Evolutionary conservation across 306 rosid genomes (phyloP), one percentile per base, ranked within the genome.

Genomic region (Cicer judaicum): DNA sequence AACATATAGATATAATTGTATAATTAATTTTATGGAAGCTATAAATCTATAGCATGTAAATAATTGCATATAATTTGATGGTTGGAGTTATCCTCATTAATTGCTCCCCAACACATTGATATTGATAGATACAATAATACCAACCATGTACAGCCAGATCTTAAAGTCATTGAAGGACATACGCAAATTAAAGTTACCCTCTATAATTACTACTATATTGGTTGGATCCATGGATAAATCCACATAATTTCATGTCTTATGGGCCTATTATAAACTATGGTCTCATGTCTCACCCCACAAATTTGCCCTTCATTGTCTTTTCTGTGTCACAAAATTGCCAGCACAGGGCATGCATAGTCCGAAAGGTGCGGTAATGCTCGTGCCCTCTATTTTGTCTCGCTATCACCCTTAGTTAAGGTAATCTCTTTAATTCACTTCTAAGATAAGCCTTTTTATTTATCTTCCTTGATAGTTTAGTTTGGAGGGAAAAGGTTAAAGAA

Each of bases 271-370:
- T 66, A 18, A 68, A 72, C 73, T 19, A 44, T 66, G 73, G 39
- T 36, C 80, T 78, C 70, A 34, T 77, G 67, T 76, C 69, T 77
- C 78, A 6, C 64, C 76, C 80, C 59, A 67, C 73, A 68, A 44
- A 10, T 12, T 57, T 64, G 21, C 53, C 19, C 2, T 29, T 67
- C 1, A n/a, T 73, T 81, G 73, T 73, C 68, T 56, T 75, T 70
- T 81, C 34, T 64, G 50, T 53, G 68, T 52, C 61, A 41, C 89
- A 69, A 49, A 43, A 67, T 73, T 13, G 24, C 81, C 54, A 52
- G 53, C 81, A 76, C 52, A 15, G 8, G 73, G 72, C 83, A 66
- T 83, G 77, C 81, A 49, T 43, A 69, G 41, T 5, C 80, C 76
- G 9, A 47, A 70, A 49, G 79, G 8, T 41, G 5, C 78, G 84